phyloP scores from a whole-genome alignment of 768 basidiomycete genomes.

The Naganishia friedmannii region DNA sequence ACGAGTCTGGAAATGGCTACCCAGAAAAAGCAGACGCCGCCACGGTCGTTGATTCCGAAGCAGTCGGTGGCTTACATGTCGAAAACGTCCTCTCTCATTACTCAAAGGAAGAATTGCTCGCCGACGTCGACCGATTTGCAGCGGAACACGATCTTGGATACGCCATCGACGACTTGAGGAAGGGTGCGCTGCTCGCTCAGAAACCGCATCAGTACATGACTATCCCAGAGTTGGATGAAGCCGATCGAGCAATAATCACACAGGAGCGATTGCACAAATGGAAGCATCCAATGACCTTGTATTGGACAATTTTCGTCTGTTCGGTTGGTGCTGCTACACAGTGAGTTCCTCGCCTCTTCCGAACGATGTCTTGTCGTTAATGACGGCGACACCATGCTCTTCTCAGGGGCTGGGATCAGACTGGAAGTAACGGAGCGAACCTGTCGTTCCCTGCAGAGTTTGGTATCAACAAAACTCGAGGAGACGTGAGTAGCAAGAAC shows the following conservation, averaged over 20 bases:
- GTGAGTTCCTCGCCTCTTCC: background rate
- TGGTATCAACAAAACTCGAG: conserved; percentile 29
- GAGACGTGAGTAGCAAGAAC: background rate
- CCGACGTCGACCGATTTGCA: conserved; percentile 39
- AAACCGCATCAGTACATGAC: conserved; percentile 39
- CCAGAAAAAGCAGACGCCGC: background rate
- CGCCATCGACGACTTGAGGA: conserved; percentile 28
- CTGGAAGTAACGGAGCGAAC: conserved; percentile 45
- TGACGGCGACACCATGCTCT: background rate
- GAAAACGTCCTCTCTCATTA: conserved; percentile 15
- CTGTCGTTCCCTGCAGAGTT: conserved; percentile 50
- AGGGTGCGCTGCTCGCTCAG: conserved; percentile 45
- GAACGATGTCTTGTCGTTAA: too few species aligned
- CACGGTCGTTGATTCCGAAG: background rate
- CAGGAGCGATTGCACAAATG: conserved; percentile 48
- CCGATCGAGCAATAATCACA: conserved; percentile 42
- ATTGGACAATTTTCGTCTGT: conserved; percentile 40
- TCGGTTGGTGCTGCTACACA: conserved; percentile 44
- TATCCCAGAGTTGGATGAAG: conserved; percentile 41
- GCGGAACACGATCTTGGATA: conserved; percentile 39
- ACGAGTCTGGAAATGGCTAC: background rate
- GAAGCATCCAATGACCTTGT: conserved; percentile 45
- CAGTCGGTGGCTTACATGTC: conserved; percentile 1
- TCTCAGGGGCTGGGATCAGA: conserved; percentile 45
- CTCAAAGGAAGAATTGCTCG: conserved; percentile 28